Base-by-base conservation (phyloP, 2,329 filamentous ascomycete species). In the Botryotinia globosa region DNA sequence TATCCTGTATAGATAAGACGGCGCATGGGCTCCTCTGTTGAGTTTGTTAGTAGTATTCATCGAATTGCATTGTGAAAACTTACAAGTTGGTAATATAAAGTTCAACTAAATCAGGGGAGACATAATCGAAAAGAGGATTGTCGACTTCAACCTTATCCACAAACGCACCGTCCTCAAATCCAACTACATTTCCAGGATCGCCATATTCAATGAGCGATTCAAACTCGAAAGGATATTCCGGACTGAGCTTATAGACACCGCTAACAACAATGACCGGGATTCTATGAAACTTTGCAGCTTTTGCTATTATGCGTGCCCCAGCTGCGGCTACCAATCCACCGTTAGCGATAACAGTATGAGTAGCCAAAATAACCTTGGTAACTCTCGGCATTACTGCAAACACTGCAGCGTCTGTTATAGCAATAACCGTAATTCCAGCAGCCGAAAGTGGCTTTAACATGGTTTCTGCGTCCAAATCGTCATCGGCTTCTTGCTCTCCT, bases 311-410 rank as follows among this genome's bases (percentile, higher is more conserved):
- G 32, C 89, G 90, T 16, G 93, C 92, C n/a, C 96, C 96, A 8
- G 92, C 90, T 58, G 94, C 91, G 29, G 94, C 92, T 42, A 98
- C 87, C 39, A 97, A 88, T 10, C 92, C 92, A 69, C 96, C 96
- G 78, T 97, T 96, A 67, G 93, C 93, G 63, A 97, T 89, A 42
- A 99, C 93, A 5, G 92, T 91, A 79, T 94, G 92, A 9, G 95
- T 95, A 20, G 92, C 91, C 10, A 99, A 86, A 66, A 99, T 92
- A 74, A 99, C 95, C 84, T 98, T 98, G 85, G 95, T 97, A 78
- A 98, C 93, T 74, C 92, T 90, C 14, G 94, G 92, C 93, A 99
- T 98, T 79, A 98, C 92, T 1, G 94, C 94, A 84, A 94, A 97
- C 71, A 97, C 88, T 16, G 94, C 92, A 12, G 90, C 91, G 82